Base-by-base conservation (phyloP, 352 stramenopile species). In the Pilasporangium apinafurcum region DNA sequence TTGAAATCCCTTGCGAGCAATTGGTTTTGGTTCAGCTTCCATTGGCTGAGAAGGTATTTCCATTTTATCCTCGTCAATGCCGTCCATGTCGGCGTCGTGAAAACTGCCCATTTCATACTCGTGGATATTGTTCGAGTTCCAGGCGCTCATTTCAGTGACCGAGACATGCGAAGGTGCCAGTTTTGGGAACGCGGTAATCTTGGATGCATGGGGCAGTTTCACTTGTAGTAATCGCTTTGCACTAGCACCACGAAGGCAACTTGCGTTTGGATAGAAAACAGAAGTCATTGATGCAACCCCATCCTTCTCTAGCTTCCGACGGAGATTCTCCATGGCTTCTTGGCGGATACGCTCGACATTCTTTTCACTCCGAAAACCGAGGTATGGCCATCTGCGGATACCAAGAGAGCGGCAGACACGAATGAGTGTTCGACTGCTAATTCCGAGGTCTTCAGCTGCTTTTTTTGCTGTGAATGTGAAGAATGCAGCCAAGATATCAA, bases 381-480 rank as follows among this genome's bases (percentile, higher is more conserved):
- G 56, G 64, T 89, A 89, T 28, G 76, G 72, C 76, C 76, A 88
- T 22, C 76, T 69, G 17, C 76, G 76, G 51, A 88, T 88, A 24
- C 72, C 76, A 10, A 88, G 62, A 17, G 76, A 88, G 22, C 76
- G 72, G 38, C 76, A 88, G 18, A 88, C 72, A 20, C 75, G 69
- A 45, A 88, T 88, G 54, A 88, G 72, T 25, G 76, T 86, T 46
- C 76, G 76, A 28, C 71, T 85, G 37, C 69, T 84, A 63, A 88
- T 88, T 8, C 76, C 76, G 17, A 88, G 70, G 29, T 82, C 63
- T 45, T 86, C 72, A 5, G 76, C 76, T 13, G 76, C 76, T 63
- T 84, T 84, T 51, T 88, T 88, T 37, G 76, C 76, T 0, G 76
- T 88, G 37, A 65, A 72, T 8, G 69, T 84, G 62, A 88, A 88